Evolutionary conservation across 73 alveolate species (phyloP).

Genomic region (Paramecium bursaria): DNA sequence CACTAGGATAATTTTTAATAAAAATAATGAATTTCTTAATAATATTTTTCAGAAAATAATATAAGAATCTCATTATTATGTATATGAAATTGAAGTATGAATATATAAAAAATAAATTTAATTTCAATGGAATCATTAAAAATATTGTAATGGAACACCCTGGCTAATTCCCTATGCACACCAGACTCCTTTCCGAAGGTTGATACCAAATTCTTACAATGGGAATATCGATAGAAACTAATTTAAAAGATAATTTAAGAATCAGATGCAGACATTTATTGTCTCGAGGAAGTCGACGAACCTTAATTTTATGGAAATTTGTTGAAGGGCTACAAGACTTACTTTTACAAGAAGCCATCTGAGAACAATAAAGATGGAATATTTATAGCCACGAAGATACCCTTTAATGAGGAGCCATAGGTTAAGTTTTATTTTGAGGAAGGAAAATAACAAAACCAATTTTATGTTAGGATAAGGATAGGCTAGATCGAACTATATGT

Average conservation of each 20-base stretch:
- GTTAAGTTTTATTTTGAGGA: not conserved
- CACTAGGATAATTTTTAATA: no score
- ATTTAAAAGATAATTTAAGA: not conserved
- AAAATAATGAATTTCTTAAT: no score
- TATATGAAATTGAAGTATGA: no score
- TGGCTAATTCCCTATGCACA: constrained; percentile 15
- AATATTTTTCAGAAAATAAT: no score
- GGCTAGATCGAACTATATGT: not conserved
- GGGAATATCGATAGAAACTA: constrained; percentile 35
- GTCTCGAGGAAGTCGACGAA: constrained; percentile 42
- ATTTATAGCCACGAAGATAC: not conserved
- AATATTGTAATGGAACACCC: constrained; percentile 41
- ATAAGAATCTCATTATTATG: no score
- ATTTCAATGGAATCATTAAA: not conserved
- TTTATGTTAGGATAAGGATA: not conserved
- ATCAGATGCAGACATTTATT: not conserved
- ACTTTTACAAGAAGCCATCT: constrained; percentile 1
- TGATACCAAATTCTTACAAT: not conserved
- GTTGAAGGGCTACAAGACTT: not conserved
- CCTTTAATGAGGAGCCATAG: not conserved
- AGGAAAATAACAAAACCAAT: constrained; percentile 3
- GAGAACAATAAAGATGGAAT: constrained; percentile 43
- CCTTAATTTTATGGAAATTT: constrained; percentile 24
- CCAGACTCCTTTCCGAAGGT: constrained; percentile 1
- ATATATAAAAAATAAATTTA: no score